Base-by-base conservation (phyloP, 108 stramenopile genomes). In the Parmales sp. region DNA sequence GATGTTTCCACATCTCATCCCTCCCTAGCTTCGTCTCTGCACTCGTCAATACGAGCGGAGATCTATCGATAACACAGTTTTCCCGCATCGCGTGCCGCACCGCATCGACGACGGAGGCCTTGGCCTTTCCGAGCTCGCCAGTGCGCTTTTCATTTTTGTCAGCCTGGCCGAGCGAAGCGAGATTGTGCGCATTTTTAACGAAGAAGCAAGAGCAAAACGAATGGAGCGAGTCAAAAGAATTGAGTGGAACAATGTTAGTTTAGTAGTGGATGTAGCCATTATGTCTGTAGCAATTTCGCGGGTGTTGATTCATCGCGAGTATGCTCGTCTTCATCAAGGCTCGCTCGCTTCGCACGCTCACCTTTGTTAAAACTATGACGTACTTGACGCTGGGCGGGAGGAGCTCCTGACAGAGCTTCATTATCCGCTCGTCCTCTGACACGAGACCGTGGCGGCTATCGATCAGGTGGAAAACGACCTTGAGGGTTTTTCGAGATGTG, bases 61-160 rank as follows among this genome's bases (percentile, higher is more conserved):
- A 9, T 16, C 39, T 65, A 20, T 6, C 36, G 20, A 20, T 28
- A n/a, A 41, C 39, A 7, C 64, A 20, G 5, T 41, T 65, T 51
- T 75, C 76, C 22, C 76, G 78, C 89, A 90, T 90, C n/a, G 81
- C 76, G 19, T 82, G 72, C 39, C 78, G 67, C 8, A 93, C 64
- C 37, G 65, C 80, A 26, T 83, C 77, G 78, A 83, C 69, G 13
- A 88, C 82, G 31, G 75, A 72, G 5, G 63, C 46, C 36, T 75
- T 72, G 1, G 89, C 90, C 71, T 86, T 90, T n/a, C 88, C 90
- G 31, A 76, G 46, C 25, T 72, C 70, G 22, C 80, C 78, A n/a
- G n/a, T n/a, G n/a, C n/a, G n/a, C 72, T 90, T 88, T n/a, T 81
- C 88, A 73, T 91, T 91, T 68, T 95, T 95, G 71, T 95, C 94